Conservation (phyloP, 1,139 yeast genomes). For the Pichia sp. region DNA sequence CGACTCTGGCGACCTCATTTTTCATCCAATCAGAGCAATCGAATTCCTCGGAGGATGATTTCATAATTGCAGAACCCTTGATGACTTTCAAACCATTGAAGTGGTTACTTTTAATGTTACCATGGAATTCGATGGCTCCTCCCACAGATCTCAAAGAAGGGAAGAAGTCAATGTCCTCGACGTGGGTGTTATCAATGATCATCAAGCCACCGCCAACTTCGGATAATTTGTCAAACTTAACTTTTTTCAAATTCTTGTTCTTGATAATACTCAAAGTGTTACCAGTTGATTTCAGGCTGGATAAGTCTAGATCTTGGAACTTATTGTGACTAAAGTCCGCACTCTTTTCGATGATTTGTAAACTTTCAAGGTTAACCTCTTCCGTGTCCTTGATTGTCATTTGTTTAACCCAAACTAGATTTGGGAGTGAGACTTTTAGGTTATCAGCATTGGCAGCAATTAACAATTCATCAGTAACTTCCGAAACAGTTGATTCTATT, state of each 20-base stretch:
- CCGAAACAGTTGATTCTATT: slow-evolving; percentile 45
- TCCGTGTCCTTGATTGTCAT: slow-evolving; percentile 58
- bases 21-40: slow-evolving; percentile 54
- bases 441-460: slow-evolving; percentile 62
- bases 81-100: slow-evolving; percentile 52
- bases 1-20: slow-evolving; percentile 41
- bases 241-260: slow-evolving; percentile 38
- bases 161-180: slow-evolving; percentile 50
- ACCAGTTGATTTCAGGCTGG: slow-evolving; percentile 50
- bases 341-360: slow-evolving; percentile 47
- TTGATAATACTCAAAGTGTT: slow-evolving; percentile 60
- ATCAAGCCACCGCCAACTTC: slow-evolving; percentile 74
- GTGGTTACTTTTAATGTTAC: slow-evolving; percentile 48
- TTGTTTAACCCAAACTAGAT: slow-evolving; percentile 45
- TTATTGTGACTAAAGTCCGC: slow-evolving; percentile 60
- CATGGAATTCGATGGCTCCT: slow-evolving; percentile 66
- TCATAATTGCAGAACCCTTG: slow-evolving; percentile 62
- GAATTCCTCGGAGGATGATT: slow-evolving; percentile 40
- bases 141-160: slow-evolving; percentile 55
- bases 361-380: slow-evolving; percentile 37
- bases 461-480: slow-evolving; percentile 44
- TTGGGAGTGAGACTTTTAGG: slow-evolving; percentile 53
- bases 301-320: slow-evolving; percentile 42
- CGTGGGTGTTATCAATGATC: slow-evolving; percentile 49
- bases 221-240: slow-evolving; percentile 43